phyloP scores from a whole-genome alignment of 2,329 filamentous ascomycete genomes.

The Ascocoryne sarcoides region DNA sequence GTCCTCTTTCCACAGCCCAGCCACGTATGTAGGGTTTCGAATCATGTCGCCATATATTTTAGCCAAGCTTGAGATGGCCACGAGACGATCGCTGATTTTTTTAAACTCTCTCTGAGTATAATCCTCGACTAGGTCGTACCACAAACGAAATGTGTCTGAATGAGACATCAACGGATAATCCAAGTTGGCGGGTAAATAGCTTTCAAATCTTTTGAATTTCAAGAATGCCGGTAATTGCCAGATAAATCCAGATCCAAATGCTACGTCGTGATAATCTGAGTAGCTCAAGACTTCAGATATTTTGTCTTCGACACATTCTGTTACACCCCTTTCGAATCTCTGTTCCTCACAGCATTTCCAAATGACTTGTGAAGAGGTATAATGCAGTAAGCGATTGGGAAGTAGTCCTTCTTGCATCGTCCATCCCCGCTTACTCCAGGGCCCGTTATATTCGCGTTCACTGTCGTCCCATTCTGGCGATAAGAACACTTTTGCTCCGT shows the following conservation, averaged over 20 bases:
- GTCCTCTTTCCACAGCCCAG: constrained; percentile 13
- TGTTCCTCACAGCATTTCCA: constrained; percentile 11
- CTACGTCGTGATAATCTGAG: constrained; percentile 6
- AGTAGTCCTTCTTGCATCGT: constrained; percentile 13
- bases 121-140: constrained; percentile 12
- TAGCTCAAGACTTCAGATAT: constrained; percentile 7
- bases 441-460: constrained; percentile 8
- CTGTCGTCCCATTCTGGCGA: constrained; percentile 10
- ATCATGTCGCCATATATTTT: constrained; percentile 9
- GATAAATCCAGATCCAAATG: constrained; percentile 10
- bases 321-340: constrained; percentile 13
- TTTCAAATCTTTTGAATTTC: constrained; percentile 11
- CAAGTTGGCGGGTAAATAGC: constrained; percentile 7
- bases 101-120: constrained; percentile 10
- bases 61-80: constrained; percentile 11
- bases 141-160: constrained; percentile 10
- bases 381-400: constrained; percentile 11
- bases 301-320: constrained; percentile 7
- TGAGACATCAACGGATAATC: constrained; percentile 9
- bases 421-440: constrained; percentile 11
- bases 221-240: constrained; percentile 7
- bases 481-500: constrained; percentile 8
- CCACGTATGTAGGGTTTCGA: constrained; percentile 10
- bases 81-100: constrained; percentile 11
- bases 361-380: constrained; percentile 11